Evolutionary conservation across 2,329 filamentous ascomycete species (phyloP).

Genomic region (Talaromyces pinophilus): DNA sequence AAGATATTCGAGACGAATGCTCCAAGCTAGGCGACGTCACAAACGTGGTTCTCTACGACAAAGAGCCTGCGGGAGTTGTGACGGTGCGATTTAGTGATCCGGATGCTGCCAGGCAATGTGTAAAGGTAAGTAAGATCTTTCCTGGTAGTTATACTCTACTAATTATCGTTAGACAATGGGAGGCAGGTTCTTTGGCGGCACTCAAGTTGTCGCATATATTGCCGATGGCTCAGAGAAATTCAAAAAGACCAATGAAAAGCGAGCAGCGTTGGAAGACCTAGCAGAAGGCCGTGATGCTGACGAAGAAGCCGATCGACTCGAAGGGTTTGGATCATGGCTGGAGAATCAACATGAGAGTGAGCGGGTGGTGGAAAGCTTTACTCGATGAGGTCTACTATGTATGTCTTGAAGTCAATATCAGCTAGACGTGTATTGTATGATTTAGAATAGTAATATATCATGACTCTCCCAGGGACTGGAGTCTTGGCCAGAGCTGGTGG

Average conservation of each 20-base stretch:
- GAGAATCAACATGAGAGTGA: conserved; percentile 34
- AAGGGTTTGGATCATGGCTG: conserved; percentile 53
- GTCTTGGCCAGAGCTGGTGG: conserved; percentile 16
- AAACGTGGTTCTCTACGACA: conserved; percentile 87
- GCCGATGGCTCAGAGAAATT: conserved; percentile 72
- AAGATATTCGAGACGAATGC: conserved; percentile 90
- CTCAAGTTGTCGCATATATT: conserved; percentile 69
- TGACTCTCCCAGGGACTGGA: conserved; percentile 1
- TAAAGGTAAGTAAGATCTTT: conserved; percentile 45
- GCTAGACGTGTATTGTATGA: conserved; percentile 2
- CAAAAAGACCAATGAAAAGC: conserved; percentile 61
- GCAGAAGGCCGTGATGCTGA: conserved; percentile 50
- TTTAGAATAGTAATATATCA: not conserved
- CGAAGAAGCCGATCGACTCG: conserved; percentile 47
- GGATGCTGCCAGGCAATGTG: conserved; percentile 71
- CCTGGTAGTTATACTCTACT: not conserved
- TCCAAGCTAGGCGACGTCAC: conserved; percentile 83
- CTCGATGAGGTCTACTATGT: not conserved
- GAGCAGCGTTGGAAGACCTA: conserved; percentile 46
- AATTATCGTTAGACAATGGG: conserved; percentile 61
- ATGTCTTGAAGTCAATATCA: not conserved
- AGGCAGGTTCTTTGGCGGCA: conserved; percentile 75
- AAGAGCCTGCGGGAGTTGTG: conserved; percentile 79
- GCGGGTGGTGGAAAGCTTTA: conserved; percentile 28
- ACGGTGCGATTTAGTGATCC: conserved; percentile 77